A percentile compares a stretch with the other conserved stretches of the same genome.
These are phyloP conservation scores for Rhizopus microsporus DNA, from an alignment of 371 early-diverging fungal species.

Conservation along the genomic window DNA sequence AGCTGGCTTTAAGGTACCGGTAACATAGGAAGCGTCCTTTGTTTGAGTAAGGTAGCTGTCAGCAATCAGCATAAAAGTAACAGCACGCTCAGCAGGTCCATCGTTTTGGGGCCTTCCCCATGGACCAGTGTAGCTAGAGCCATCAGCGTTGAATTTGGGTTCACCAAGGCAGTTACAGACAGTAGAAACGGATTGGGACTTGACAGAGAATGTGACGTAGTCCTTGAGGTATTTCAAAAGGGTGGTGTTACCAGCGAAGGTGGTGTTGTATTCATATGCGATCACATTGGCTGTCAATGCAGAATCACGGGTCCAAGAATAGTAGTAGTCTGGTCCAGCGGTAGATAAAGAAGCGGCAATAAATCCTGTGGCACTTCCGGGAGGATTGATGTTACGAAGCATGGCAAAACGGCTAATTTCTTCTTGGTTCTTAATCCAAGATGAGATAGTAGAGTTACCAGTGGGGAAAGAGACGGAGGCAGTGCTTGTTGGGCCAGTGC, in stretches of 20 bases:
- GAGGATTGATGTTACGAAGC: slow-evolving; percentile 37
- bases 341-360: slow-evolving; percentile 43
- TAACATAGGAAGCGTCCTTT: slow-evolving; percentile 28
- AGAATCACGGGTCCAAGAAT: slow-evolving; percentile 78
- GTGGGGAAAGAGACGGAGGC: slow-evolving; percentile 23
- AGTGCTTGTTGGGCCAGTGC: slow-evolving; percentile 14
- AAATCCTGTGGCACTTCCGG: slow-evolving; percentile 35
- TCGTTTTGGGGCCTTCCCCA: slow-evolving; percentile 86
- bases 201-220: slow-evolving; percentile 39
- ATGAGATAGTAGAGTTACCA: slow-evolving; percentile 26
- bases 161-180: slow-evolving; percentile 66
- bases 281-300: slow-evolving; percentile 61
- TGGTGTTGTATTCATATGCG: slow-evolving; percentile 24
- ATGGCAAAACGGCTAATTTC: slow-evolving; percentile 26
- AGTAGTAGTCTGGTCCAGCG: slow-evolving; percentile 72
- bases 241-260: slow-evolving; percentile 16
- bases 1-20: slow-evolving; percentile 25
- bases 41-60: slow-evolving; percentile 31
- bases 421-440: slow-evolving; percentile 22
- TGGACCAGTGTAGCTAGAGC: slow-evolving; percentile 47
- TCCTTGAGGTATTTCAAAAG: slow-evolving; percentile 25
- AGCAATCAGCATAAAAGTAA: slow-evolving; percentile 52
- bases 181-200: slow-evolving; percentile 32
- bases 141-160: slow-evolving; percentile 76
- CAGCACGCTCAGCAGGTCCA: slow-evolving; percentile 78